phyloP scores from a whole-genome alignment of 176 grass and related monocot species.

The Saccharum officinarum region DNA sequence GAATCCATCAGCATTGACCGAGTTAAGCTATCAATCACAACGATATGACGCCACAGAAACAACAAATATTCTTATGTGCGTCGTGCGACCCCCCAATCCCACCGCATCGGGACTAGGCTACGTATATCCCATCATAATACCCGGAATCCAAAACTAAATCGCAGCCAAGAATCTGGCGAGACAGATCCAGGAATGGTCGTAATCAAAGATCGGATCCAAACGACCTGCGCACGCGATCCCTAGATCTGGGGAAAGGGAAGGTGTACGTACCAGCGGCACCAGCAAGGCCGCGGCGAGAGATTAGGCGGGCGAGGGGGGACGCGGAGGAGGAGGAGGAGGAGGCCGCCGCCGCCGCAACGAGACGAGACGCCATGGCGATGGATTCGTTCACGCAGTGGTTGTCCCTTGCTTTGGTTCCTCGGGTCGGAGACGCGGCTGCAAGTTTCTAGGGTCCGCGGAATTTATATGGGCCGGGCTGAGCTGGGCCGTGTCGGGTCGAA shows the following conservation, averaged over 20 bases:
- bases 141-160: not conserved
- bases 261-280: slow-evolving; percentile 39
- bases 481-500: not conserved
- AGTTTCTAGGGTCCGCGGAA: not conserved
- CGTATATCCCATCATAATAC: not conserved
- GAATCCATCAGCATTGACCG: not conserved
- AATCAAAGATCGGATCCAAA: slow-evolving; percentile 17
- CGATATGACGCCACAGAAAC: not conserved
- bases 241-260: slow-evolving; percentile 24
- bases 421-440: not conserved
- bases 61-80: no score
- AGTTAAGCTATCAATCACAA: not conserved
- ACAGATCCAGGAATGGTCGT: not conserved
- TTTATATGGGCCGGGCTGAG: not conserved
- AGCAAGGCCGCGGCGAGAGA: slow-evolving; percentile 46
- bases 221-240: not conserved
- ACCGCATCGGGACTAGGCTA: not conserved
- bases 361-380: slow-evolving; percentile 47
- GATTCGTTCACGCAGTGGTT: not conserved
- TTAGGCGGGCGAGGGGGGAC: slow-evolving; percentile 31
- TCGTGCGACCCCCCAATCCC: not conserved
- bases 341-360: slow-evolving; percentile 40
- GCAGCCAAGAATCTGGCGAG: not conserved
- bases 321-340: slow-evolving; percentile 14
- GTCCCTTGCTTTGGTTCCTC: not conserved